Evolutionary conservation across 208 protist genomes (phyloP), one percentile per base, ranked within the genome.

Genomic region (Wallacemonas sp.): DNA sequence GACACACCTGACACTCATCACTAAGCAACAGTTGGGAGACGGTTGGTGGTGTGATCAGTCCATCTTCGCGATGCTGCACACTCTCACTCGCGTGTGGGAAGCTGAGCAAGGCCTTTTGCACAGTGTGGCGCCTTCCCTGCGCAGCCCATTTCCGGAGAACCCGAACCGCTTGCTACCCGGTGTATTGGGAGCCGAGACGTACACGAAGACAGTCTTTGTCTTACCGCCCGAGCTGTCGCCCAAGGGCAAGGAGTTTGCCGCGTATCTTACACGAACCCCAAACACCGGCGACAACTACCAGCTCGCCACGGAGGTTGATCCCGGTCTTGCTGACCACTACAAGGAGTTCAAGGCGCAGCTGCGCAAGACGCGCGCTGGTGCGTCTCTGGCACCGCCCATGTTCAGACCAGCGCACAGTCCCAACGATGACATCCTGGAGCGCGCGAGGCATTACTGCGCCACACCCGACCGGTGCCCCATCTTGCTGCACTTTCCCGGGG

Each of bases 11-110:
- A 10, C 48, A 3, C 7, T 55, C 48, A 3, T 16, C n/a, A 61
- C 44, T 1, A 20, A 57, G 23, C 22, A 25, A 2, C 31, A 33
- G 14, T 33, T 44, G 50, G 25, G 25, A 12, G 11, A 31, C 3
- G 57, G 62, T 11, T 76, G 70, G 70, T 67, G 36, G 28, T 76
- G 70, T 42, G 70, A 76, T 48, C 70, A 76, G 64, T 76, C 70
- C 5, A 65, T 76, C 18, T 41, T 66, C 49, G 54, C 57, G 8
- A 33, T 33, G 7, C 33, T 76, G 38, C 61, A 64, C 22, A 23
- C 33, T 23, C 59, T 63, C 14, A 63, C 44, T 23, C 70, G 70
- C 41, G 61, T 66, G 57, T 76, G 63, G 39, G 70, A 76, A 50
- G 45, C 65, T 26, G 61, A 67, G 20, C 38, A 57, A 4, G 63